Conservation (phyloP, 1,284 basidiomycete species). For the Boletus mariae region DNA sequence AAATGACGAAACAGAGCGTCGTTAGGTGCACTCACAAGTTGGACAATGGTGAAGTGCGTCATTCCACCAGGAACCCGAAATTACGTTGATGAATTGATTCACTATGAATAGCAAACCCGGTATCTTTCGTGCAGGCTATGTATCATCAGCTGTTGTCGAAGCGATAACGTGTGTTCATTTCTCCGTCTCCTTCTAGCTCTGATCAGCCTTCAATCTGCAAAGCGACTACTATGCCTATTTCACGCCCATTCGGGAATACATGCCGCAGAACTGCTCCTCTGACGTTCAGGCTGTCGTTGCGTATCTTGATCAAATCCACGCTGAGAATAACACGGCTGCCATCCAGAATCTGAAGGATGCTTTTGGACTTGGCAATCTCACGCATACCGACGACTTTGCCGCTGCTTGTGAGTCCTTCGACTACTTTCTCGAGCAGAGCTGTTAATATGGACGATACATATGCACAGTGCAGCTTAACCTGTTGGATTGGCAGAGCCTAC, state of each 20-base stretch:
- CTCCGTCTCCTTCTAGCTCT: background rate
- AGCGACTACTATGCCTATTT: constrained; percentile 72
- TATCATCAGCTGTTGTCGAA: constrained; percentile 47
- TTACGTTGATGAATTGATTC: background rate
- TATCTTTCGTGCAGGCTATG: constrained; percentile 65
- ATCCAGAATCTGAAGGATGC: constrained; percentile 51
- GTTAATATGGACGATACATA: background rate
- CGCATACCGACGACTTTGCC: constrained; percentile 65
- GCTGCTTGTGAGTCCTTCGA: constrained; percentile 39
- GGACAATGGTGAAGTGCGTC: constrained; percentile 63
- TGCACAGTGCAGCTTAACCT: constrained; percentile 35
- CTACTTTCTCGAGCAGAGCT: background rate
- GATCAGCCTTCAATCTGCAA: background rate
- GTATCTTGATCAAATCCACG: constrained; percentile 58
- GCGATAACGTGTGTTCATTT: constrained; percentile 46
- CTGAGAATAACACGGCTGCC: constrained; percentile 38
- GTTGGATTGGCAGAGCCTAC: constrained; percentile 46
- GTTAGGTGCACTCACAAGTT: constrained; percentile 55
- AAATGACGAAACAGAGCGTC: background rate
- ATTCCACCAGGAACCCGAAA: background rate
- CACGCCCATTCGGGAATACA: constrained; percentile 36
- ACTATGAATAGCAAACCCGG: constrained; percentile 50
- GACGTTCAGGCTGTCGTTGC: constrained; percentile 67
- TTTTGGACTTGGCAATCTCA: constrained; percentile 56
- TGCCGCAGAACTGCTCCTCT: constrained; percentile 71